Percentiles rank a stretch among this genome's conserved stretches.
These are phyloP conservation scores for Hypocreales sp. DNA, from an alignment of 2,329 filamentous ascomycete genomes.

Conservation along the genomic window DNA sequence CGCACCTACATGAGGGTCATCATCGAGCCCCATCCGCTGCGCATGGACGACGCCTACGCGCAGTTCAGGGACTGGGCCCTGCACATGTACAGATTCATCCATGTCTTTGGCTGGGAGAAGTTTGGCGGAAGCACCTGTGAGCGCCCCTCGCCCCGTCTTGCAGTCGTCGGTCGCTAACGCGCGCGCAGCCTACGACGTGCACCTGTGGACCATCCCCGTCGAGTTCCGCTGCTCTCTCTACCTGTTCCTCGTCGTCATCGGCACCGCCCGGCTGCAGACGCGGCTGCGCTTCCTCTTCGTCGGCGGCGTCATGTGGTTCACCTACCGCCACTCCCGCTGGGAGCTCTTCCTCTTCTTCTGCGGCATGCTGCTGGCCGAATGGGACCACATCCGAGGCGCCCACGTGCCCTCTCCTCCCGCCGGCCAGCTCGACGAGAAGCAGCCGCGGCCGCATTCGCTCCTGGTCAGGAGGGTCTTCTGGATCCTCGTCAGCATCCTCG, in stretches of 20 bases:
- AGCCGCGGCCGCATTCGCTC: background rate
- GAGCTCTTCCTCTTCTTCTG: conserved; percentile 39
- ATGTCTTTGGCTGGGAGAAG: conserved; percentile 33
- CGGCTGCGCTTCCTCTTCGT: conserved; percentile 26
- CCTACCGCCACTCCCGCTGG: conserved; percentile 32
- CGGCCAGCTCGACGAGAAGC: conserved; percentile 10
- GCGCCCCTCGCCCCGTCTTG: conserved; percentile 6
- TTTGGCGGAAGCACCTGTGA: conserved; percentile 29
- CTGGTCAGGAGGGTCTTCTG: conserved; percentile 16
- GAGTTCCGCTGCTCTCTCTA: conserved; percentile 44
- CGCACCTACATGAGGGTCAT: conserved; percentile 28
- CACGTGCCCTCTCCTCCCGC: conserved; percentile 21
- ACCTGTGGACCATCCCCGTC: conserved; percentile 48
- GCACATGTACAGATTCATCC: conserved; percentile 33
- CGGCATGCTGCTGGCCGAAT: conserved; percentile 39
- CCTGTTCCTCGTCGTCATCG: conserved; percentile 37
- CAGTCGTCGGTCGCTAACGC: conserved; percentile 7
- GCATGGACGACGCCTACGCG: conserved; percentile 18
- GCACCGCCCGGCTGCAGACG: conserved; percentile 28
- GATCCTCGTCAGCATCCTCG: conserved; percentile 26
- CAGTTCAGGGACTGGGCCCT: conserved; percentile 30
- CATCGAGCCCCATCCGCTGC: conserved; percentile 28
- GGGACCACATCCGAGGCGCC: conserved; percentile 32
- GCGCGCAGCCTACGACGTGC: conserved; percentile 31
- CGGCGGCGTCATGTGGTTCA: conserved; percentile 23